Base-by-base conservation (phyloP, 78 protist genomes). In the Blattamonas nauphoetae region DNA sequence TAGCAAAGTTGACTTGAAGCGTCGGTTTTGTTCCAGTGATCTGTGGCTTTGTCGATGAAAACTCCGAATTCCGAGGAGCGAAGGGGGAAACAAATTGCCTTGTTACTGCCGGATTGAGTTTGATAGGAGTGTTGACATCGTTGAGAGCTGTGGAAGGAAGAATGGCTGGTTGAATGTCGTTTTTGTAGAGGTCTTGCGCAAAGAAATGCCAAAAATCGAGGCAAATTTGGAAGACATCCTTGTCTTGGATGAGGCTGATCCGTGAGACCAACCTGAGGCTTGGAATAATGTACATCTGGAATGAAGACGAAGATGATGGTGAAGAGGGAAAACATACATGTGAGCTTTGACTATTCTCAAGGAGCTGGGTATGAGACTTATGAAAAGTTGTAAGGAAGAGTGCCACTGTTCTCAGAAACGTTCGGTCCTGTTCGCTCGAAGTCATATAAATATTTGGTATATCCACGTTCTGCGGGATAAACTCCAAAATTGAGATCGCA, bases 131-230 rank as follows among this genome's bases (percentile, higher is more conserved):
- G 71, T 11, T 55, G 71, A 29, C n/a, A n/a, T n/a, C n/a, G n/a
- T n/a, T n/a, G n/a, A n/a, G n/a, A n/a, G n/a, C n/a, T n/a, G n/a
- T n/a, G n/a, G n/a, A n/a, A n/a, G n/a, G n/a, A n/a, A n/a, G n/a
- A n/a, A n/a, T n/a, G n/a, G n/a, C n/a, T n/a, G 71, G 21, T 55
- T 55, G 71, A 11, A 55, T 11, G 38, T 55, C 71, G 71, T 55
- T 55, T 55, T 4, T 1, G 87, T 90, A 91, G 64, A 93, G 85
- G 34, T 29, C 1, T 3, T 1, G 2, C n/a, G 89, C 78, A 35
- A 95, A 85, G 63, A 2, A 0, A 87, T 89, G 45, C 99, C 99
- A 97, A 88, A 94, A 97, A 84, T 97, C 99, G 42, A 96, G 88
- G 89, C 97, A 94, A 21, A 96, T 92, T 92, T 97, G 96, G 91